phyloP scores from a whole-genome alignment of 1,284 basidiomycete genomes.

The Cronartium ribicola region DNA sequence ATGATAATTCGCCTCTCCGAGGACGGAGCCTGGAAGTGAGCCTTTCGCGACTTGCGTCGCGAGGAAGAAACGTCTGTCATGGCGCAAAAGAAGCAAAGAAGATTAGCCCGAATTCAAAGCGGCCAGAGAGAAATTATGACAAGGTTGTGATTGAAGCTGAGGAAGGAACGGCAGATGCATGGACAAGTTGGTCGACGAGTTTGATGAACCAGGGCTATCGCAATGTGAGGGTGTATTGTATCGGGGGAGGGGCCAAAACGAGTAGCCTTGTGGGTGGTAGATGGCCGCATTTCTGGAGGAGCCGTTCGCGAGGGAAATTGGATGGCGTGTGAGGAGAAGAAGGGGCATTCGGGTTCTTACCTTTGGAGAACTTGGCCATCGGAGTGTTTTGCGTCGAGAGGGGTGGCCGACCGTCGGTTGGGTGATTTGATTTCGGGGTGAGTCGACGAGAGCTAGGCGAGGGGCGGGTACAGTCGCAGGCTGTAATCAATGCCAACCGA shows the following conservation, averaged over 20 bases:
- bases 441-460: background rate
- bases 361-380: constrained; percentile 16
- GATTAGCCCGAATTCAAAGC: constrained; percentile 49
- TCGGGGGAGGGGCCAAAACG: background rate
- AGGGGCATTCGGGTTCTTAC: background rate
- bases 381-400: background rate
- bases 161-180: background rate
- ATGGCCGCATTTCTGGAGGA: background rate
- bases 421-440: no score
- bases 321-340: background rate
- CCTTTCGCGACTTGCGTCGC: constrained; percentile 93
- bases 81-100: background rate
- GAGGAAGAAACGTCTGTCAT: constrained; percentile 71
- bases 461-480: background rate
- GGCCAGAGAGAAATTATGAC: background rate
- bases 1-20: constrained; percentile 41
- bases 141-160: background rate
- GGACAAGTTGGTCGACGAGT: background rate
- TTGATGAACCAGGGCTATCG: background rate
- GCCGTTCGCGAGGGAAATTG: background rate
- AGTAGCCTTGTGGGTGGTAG: background rate
- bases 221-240: background rate
- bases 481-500: background rate
- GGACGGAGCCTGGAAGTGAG: constrained; percentile 88
- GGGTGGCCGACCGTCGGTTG: background rate